These are phyloP conservation scores for Ampelocalamus luodianensis DNA, from an alignment of 176 grass and related monocot species.

Conservation along the genomic window DNA sequence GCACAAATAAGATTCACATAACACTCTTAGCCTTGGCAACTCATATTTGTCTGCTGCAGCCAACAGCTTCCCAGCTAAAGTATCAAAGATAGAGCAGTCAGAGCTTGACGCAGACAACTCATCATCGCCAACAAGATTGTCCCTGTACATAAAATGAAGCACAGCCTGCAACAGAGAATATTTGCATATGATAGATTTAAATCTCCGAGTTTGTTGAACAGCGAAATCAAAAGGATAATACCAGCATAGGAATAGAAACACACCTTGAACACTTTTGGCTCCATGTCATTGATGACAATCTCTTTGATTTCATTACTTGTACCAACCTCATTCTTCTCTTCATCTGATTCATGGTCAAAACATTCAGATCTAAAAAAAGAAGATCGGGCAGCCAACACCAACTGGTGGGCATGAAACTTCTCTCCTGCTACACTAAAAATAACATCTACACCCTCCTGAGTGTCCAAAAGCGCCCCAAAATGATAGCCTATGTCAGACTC, in stretches of 20 bases:
- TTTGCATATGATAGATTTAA: constrained; percentile 18
- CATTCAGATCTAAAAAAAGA: constrained; percentile 71
- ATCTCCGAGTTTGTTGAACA: constrained; percentile 12
- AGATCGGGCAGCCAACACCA: constrained; percentile 80
- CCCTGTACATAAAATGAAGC: constrained; percentile 90
- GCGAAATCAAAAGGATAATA: constrained; percentile 28
- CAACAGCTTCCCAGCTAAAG: constrained; percentile 77
- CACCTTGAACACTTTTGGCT: constrained; percentile 87
- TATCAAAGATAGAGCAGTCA: constrained; percentile 73
- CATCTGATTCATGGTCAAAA: constrained; percentile 51
- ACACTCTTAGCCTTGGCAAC: constrained; percentile 67
- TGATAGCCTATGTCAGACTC: constrained; percentile 86
- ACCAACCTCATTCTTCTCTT: constrained; percentile 45
- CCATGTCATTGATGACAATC: constrained; percentile 72
- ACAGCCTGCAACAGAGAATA: constrained; percentile 59
- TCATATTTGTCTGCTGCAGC: constrained; percentile 89
- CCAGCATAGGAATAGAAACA: constrained; percentile 30
- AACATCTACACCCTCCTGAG: constrained; percentile 79
- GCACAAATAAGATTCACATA: constrained; percentile 94
- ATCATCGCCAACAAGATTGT: constrained; percentile 73
- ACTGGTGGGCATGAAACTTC: constrained; percentile 87
- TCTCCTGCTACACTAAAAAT: constrained; percentile 77
- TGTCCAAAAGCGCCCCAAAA: constrained; percentile 80
- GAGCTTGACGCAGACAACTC: constrained; percentile 77
- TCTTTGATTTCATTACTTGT: constrained; percentile 51